Conservation (phyloP, 495 filamentous ascomycete species). For the Parathielavia appendiculata region DNA sequence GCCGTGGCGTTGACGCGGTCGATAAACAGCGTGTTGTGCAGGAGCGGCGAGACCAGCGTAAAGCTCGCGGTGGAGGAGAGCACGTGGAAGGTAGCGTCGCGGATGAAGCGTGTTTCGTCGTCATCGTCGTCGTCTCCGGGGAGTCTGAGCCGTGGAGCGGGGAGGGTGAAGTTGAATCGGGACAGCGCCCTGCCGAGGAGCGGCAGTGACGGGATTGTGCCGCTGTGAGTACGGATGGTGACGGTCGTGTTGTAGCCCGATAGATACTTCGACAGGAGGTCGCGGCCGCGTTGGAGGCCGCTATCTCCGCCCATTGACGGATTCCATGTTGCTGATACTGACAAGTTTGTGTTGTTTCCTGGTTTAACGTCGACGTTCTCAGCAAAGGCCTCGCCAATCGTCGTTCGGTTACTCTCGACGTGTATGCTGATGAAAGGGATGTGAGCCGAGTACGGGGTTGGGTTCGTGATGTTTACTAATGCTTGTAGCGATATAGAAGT, state of each 20-base stretch:
- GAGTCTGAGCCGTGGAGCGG: conserved; percentile 16
- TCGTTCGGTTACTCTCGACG: conserved; percentile 64
- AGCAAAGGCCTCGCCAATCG: conserved; percentile 67
- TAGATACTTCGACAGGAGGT: conserved; percentile 77
- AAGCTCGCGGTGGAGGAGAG: conserved; percentile 83
- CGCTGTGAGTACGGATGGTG: conserved; percentile 60
- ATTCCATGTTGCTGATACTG: conserved; percentile 67
- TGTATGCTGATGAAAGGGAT: conserved; percentile 75
- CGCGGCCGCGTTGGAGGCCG: conserved; percentile 56
- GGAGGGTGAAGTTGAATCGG: conserved; percentile 40
- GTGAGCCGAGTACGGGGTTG: conserved; percentile 72
- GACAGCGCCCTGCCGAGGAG: conserved; percentile 67
- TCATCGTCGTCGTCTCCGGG: conserved; percentile 44
- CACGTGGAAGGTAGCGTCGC: conserved; percentile 80
- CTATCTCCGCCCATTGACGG: conserved; percentile 58
- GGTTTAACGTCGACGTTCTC: conserved; percentile 53
- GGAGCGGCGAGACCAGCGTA: conserved; percentile 72
- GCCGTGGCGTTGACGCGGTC: conserved; percentile 78
- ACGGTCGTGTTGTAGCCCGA: conserved; percentile 82
- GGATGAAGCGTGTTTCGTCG: conserved; percentile 58
- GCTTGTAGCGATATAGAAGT: conserved; percentile 64
- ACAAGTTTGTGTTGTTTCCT: conserved; percentile 68
- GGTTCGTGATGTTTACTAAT: conserved; percentile 77
- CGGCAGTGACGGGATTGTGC: conserved; percentile 69
- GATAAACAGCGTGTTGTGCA: conserved; percentile 64